Percentiles rank a stretch among this genome's conserved stretches.
Conservation (phyloP, 1,284 basidiomycete species). For the Schizophyllum amplum region DNA sequence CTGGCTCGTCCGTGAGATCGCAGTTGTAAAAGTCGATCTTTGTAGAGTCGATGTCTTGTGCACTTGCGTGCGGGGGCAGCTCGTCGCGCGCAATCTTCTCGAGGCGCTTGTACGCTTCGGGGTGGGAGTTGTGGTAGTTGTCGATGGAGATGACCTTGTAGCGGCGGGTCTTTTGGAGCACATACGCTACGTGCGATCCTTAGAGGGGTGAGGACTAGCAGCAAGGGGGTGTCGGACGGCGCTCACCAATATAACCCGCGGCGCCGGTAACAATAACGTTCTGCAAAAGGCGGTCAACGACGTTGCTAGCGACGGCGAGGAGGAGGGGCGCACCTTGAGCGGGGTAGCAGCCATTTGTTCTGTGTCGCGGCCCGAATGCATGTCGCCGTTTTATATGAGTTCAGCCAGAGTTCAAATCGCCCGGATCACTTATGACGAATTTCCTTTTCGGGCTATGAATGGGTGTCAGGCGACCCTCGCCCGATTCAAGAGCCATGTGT, state of each 20-base stretch:
- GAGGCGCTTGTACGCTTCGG: conserved; percentile 65
- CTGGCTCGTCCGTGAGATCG: conserved; percentile 68
- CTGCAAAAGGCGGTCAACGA: conserved; percentile 31
- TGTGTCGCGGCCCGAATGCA: background rate
- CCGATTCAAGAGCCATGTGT: background rate
- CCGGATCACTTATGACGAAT: background rate
- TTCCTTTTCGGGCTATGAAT: background rate
- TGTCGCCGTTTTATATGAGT: background rate
- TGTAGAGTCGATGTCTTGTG: conserved; percentile 55
- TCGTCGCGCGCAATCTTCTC: conserved; percentile 71
- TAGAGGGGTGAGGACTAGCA: conserved; percentile 13
- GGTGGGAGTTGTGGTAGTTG: conserved; percentile 88
- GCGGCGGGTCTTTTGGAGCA: conserved; percentile 77
- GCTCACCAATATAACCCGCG: conserved; percentile 76
- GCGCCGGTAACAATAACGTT: conserved; percentile 78
- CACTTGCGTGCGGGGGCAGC: conserved; percentile 56
- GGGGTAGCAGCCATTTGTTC: background rate
- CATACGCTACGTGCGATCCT: conserved; percentile 90
- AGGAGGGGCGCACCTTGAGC: conserved; percentile 1
- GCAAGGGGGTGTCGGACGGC: conserved; percentile 6
- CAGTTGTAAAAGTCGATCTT: conserved; percentile 64
- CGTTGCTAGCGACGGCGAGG: background rate
- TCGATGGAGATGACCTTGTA: conserved; percentile 93
- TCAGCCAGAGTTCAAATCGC: background rate
- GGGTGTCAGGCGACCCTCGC: background rate